Evolutionary conservation across 2,329 filamentous ascomycete genomes (phyloP).

Genomic region (Pseudogymnoascus sp.): DNA sequence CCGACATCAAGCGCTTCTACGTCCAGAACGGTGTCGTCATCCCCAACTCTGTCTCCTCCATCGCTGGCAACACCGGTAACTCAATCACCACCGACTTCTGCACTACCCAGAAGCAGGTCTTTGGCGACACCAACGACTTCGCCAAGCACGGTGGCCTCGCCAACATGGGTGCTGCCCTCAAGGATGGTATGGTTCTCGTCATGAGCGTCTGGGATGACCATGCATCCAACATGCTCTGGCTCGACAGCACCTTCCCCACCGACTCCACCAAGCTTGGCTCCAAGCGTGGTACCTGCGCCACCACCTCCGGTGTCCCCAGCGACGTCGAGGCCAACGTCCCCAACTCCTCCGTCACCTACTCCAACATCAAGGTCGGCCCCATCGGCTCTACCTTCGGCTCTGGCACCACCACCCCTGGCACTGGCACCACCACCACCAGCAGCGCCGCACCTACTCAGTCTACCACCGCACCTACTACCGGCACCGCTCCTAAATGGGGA

Average conservation of each 20-base stretch:
- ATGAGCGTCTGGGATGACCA: constrained; percentile 51
- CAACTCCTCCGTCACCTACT: constrained; percentile 35
- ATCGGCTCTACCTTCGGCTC: constrained; percentile 24
- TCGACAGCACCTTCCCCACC: constrained; percentile 58
- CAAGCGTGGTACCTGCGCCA: constrained; percentile 46
- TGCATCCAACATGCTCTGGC: constrained; percentile 63
- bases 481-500: not conserved
- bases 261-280: constrained; percentile 37
- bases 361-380: constrained; percentile 27
- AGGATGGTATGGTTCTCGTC: constrained; percentile 54
- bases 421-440: not conserved
- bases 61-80: constrained; percentile 39
- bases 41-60: constrained; percentile 39
- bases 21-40: constrained; percentile 46
- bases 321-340: constrained; percentile 39
- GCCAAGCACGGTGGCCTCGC: constrained; percentile 45
- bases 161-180: constrained; percentile 46
- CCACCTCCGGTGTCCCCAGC: constrained; percentile 41
- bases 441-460: not conserved
- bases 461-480: not conserved
- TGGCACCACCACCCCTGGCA: not conserved
- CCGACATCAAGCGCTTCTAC: constrained; percentile 48
- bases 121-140: constrained; percentile 47
- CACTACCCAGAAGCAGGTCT: constrained; percentile 44
- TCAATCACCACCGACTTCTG: constrained; percentile 51